Base-by-base conservation (phyloP, 176 grass and related monocot genomes). In the Thalia dealbata region DNA sequence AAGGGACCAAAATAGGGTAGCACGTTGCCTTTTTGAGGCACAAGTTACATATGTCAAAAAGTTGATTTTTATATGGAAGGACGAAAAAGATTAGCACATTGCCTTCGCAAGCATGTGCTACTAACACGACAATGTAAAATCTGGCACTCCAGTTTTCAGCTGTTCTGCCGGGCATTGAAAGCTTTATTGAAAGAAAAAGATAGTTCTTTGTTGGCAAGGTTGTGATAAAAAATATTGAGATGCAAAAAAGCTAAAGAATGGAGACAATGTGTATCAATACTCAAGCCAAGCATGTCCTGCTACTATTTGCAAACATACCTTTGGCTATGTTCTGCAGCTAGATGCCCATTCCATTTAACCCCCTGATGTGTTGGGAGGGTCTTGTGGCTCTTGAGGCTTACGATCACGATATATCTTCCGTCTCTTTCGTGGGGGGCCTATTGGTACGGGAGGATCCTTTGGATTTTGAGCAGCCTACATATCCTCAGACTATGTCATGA, bases 401-500 rank as follows among this genome's bases (percentile, higher is more conserved):
- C 89, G 86, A 35, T 69, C 69, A 75, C 80, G 89, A 64, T 90
- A 80, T 62, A 80, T 75, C 66, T 72, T 79, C 27, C 80, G 77
- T 69, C 84, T 92, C 81, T 65, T 96, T 83, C 78, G 87, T 21
- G 82, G 67, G 13, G 77, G 84, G 50, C 76, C 83, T 77, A 64
- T 56, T 85, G 77, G 86, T 14, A 50, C 21, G 6, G 82, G 70
- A 44, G 72, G n/a, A 79, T 82, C 84, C 71, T 89, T 92, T 66
- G 89, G 75, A 64, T 87, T 86, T 58, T 85, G 86, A 42, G 84
- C 70, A 62, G 88, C 72, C 92, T 96, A 77, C 24, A 64, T 50
- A 79, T 55, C 69, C 2, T 23, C 19, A 15, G 16, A 45, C 71
- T 45, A 52, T 78, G 81, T 76, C 45, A 1, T 28, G 10, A 16